These are phyloP conservation scores for Chara braunii DNA, from an alignment of 139 green algal species.

Conservation along the genomic window DNA sequence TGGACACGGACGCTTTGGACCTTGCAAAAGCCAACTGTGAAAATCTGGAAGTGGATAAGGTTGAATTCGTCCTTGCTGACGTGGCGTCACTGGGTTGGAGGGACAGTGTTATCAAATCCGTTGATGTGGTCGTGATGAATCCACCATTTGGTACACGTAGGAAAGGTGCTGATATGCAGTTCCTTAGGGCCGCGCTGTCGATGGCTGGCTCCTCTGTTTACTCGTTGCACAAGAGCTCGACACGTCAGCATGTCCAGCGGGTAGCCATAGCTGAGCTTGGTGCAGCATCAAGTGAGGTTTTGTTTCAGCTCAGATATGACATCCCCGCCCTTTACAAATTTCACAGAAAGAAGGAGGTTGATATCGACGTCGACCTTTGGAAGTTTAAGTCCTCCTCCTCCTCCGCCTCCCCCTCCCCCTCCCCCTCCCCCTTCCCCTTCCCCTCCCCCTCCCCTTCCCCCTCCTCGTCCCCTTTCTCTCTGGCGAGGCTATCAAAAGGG, in stretches of 20 bases:
- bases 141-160: slow-evolving; percentile 84
- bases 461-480: too few relatives aligned
- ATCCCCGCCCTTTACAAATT: slow-evolving; percentile 77
- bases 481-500: too few relatives aligned
- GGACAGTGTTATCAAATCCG: slow-evolving; percentile 3
- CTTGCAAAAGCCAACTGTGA: slow-evolving; percentile 59
- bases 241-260: slow-evolving; percentile 65
- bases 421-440: too few relatives aligned
- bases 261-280: slow-evolving; percentile 53
- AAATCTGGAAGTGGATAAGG: slow-evolving; percentile 54
- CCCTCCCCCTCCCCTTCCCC: too few relatives aligned
- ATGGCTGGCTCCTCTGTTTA: slow-evolving; percentile 58
- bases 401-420: too few relatives aligned
- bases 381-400: slow-evolving; percentile 44
- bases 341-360: slow-evolving; percentile 56
- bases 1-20: slow-evolving; percentile 73
- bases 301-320: slow-evolving; percentile 85
- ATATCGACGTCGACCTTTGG: slow-evolving; percentile 52
- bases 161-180: slow-evolving; percentile 84
- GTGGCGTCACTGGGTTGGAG: neutral
- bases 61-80: slow-evolving; percentile 50
- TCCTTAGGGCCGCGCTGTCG: slow-evolving; percentile 58
- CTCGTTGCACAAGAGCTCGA: slow-evolving; percentile 84
- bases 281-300: slow-evolving; percentile 59
- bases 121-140: slow-evolving; percentile 88